phyloP scores from a whole-genome alignment of 352 stramenopile species.

The Plasmopara viticola region DNA sequence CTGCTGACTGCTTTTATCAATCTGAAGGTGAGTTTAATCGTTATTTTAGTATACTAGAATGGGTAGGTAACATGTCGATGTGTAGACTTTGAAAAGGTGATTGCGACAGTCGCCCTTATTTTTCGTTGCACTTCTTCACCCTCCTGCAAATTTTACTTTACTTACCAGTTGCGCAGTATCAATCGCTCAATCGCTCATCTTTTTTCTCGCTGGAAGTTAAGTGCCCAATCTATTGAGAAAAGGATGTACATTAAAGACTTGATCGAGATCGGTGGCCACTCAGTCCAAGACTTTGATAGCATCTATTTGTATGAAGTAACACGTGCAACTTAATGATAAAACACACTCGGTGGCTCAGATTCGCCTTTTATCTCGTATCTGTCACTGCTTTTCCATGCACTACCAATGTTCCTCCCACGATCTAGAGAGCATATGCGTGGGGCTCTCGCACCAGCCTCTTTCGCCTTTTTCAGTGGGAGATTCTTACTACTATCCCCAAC shows the following conservation, averaged over 20 bases:
- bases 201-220: constrained; percentile 44
- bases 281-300: constrained; percentile 26
- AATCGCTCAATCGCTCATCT: constrained; percentile 51
- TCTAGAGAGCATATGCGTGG: constrained; percentile 32
- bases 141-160: constrained; percentile 42
- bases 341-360: constrained; percentile 45
- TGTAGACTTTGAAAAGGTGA: constrained; percentile 65
- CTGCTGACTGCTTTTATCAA: constrained; percentile 67
- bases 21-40: constrained; percentile 35
- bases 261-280: background rate
- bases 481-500: constrained; percentile 4
- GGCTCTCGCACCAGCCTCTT: constrained; percentile 32
- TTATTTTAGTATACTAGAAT: background rate
- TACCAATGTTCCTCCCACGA: constrained; percentile 29
- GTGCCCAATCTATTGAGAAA: constrained; percentile 28
- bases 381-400: constrained; percentile 22
- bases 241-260: constrained; percentile 17
- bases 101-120: constrained; percentile 57
- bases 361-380: constrained; percentile 59
- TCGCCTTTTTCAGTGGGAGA: constrained; percentile 33
- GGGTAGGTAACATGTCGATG: background rate
- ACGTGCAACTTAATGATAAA: constrained; percentile 3
- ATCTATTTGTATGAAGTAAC: constrained; percentile 58
- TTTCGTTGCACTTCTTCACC: constrained; percentile 36
- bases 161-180: constrained; percentile 65